Evolutionary conservation across 2,329 filamentous ascomycete genomes (phyloP).

Genomic region (Pezicula radicicola): DNA sequence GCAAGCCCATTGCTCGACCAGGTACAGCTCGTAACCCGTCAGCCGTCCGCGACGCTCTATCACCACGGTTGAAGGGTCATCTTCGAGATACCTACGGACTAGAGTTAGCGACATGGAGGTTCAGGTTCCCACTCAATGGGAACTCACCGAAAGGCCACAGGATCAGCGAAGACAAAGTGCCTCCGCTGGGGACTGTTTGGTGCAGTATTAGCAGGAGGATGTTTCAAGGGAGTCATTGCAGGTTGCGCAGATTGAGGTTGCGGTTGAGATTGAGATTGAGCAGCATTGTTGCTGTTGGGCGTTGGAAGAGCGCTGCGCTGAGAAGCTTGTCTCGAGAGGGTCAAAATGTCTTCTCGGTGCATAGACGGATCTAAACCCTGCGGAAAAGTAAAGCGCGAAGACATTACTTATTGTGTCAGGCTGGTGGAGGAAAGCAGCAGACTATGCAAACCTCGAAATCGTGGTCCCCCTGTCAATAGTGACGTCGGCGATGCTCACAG

Average conservation of each 20-base stretch:
- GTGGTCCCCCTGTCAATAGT: conserved; percentile 1
- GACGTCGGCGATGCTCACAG: conserved; percentile 13
- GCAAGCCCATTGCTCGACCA: conserved; percentile 97
- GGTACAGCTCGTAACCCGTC: conserved; percentile 84
- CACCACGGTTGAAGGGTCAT: conserved; percentile 73
- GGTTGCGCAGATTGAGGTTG: conserved; percentile 1
- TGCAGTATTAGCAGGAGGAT: too few relatives aligned
- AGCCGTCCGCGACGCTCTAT: conserved; percentile 70
- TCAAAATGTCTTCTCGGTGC: conserved; percentile 23
- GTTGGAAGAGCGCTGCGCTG: conserved; percentile 13
- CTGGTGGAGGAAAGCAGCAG: background rate
- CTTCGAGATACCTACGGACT: conserved; percentile 68
- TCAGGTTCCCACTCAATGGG: background rate
- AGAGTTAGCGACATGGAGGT: conserved; percentile 3
- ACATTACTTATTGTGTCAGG: conserved; percentile 11
- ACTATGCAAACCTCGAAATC: too few relatives aligned
- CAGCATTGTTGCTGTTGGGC: conserved; percentile 10
- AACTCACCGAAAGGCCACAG: conserved; percentile 54
- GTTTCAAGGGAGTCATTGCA: conserved; percentile 5
- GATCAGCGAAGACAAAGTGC: conserved; percentile 63
- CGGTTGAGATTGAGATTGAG: too few relatives aligned
- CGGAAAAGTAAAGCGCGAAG: conserved; percentile 15
- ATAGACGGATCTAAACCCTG: conserved; percentile 27
- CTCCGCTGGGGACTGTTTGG: conserved; percentile 35
- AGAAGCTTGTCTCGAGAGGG: conserved; percentile 23